phyloP scores from a whole-genome alignment of 2,329 filamentous ascomycete species.

The Triangularia verruculosa region DNA sequence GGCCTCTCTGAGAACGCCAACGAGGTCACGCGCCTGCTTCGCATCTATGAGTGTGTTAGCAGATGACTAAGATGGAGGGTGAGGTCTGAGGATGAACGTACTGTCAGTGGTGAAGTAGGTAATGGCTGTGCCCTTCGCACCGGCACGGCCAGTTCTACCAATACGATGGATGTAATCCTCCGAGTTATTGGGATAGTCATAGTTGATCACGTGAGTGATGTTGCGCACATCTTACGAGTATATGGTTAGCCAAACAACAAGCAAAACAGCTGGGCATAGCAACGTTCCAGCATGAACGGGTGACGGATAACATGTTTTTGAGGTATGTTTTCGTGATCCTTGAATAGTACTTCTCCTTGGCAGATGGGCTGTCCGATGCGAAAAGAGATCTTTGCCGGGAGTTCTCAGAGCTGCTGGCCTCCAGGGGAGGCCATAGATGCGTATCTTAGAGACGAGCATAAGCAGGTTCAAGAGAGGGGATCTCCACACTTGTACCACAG shows the following conservation, averaged over 20 bases:
- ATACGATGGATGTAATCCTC: slow-evolving; percentile 98
- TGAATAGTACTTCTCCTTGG: slow-evolving; percentile 50
- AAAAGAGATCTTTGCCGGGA: slow-evolving; percentile 45
- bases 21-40: slow-evolving; percentile 95
- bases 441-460: slow-evolving; percentile 64
- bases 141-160: slow-evolving; percentile 93
- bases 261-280: slow-evolving; percentile 45
- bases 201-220: slow-evolving; percentile 99
- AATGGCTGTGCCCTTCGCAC: slow-evolving; percentile 91
- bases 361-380: slow-evolving; percentile 59
- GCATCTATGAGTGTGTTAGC: slow-evolving; percentile 61
- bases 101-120: slow-evolving; percentile 99
- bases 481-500: slow-evolving; percentile 73
- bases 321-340: slow-evolving; percentile 49
- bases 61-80: neutral
- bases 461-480: slow-evolving; percentile 74
- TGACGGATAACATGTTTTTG: slow-evolving; percentile 40
- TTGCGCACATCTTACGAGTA: slow-evolving; percentile 92
- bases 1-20: slow-evolving; percentile 87
- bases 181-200: slow-evolving; percentile 99
- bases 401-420: slow-evolving; percentile 52
- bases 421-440: slow-evolving; percentile 39
- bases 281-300: slow-evolving; percentile 59
- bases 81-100: slow-evolving; percentile 52
- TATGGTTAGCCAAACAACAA: slow-evolving; percentile 72